Conservation (phyloP, 768 basidiomycete genomes). For the Coprinopsis sp. region DNA sequence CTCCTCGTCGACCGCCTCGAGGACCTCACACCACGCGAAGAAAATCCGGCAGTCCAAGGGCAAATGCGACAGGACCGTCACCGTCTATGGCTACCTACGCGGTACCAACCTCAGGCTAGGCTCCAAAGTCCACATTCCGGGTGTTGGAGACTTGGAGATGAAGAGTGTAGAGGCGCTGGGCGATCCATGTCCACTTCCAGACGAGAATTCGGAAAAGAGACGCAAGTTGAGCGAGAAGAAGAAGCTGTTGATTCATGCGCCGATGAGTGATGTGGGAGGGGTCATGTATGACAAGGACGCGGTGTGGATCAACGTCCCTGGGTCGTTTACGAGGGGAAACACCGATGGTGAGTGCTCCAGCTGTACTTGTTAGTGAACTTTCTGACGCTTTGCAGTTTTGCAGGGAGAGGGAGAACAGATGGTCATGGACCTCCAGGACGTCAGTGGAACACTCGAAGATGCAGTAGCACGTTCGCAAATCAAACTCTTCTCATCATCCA, state of each 20-base stretch:
- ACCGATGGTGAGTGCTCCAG: conserved; percentile 44
- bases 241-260: conserved; percentile 87
- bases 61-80: conserved; percentile 91
- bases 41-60: conserved; percentile 71
- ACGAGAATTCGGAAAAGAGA: conserved; percentile 84
- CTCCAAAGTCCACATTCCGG: conserved; percentile 89
- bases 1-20: conserved; percentile 92
- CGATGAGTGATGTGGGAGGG: conserved; percentile 98
- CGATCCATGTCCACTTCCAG: conserved; percentile 96
- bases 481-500: conserved; percentile 77
- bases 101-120: conserved; percentile 78
- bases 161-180: conserved; percentile 67
- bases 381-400: conserved; percentile 39
- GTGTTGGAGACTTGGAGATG: conserved; percentile 85
- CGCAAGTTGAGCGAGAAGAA: conserved; percentile 94
- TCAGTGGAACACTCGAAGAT: conserved; percentile 75
- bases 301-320: conserved; percentile 96
- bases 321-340: conserved; percentile 83
- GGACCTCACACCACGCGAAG: conserved; percentile 88
- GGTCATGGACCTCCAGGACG: conserved; percentile 96
- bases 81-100: conserved; percentile 90
- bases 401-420: conserved; percentile 96
- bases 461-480: conserved; percentile 78
- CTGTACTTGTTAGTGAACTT: not conserved
- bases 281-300: conserved; percentile 98